Evolutionary conservation across 352 stramenopile genomes (phyloP), one percentile per base, ranked within the genome.

Genomic region (Phytopythium oedochilum): DNA sequence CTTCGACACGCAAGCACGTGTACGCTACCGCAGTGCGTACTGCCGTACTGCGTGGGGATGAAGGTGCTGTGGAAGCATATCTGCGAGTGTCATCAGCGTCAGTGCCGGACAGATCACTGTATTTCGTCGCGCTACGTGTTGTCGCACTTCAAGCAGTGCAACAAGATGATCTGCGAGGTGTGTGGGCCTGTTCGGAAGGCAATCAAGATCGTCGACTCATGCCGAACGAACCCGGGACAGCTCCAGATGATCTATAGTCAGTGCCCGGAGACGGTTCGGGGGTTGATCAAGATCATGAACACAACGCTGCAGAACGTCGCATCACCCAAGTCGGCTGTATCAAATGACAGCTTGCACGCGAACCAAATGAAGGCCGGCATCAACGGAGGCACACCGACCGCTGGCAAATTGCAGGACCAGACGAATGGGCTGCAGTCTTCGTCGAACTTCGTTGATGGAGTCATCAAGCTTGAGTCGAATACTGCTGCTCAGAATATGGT

Each of bases 1-100:
- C 65, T 96, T 20, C 86, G 86, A 2, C 86, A 96, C 56, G 86
- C 83, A 6, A 93, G 82, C 59, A 96, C 83, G 12, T 96, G 86
- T 36, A 51, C 81, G 5, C 64, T 67, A 12, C 57, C 76, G 12
- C 71, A 83, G 50, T 94, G 86, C 35, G 76, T 89, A 29, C 72
- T 94, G 31, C 78, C 83, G 11, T 94, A 95, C 55, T 96, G 88
- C 51, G 77, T 73, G 5, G 81, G 81, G 15, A 96, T 96, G 88
- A 93, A 94, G 42, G 64, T 92, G 14, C 47, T 96, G 44, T 96
- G 88, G 88, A 96, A 95, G 51, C 88, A 96, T 53, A 96, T 96
- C 60, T 93, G 83, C 54, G 81, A 94, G 53, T 96, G 88, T 43
- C 86, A 95, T 51, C 84, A 96, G 51, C 78, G 80, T 17, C 86